A percentile compares a stretch with the other conserved stretches of the same genome.
Conservation (phyloP, 306 rosid species). For the Vigna reflexopilosa region DNA sequence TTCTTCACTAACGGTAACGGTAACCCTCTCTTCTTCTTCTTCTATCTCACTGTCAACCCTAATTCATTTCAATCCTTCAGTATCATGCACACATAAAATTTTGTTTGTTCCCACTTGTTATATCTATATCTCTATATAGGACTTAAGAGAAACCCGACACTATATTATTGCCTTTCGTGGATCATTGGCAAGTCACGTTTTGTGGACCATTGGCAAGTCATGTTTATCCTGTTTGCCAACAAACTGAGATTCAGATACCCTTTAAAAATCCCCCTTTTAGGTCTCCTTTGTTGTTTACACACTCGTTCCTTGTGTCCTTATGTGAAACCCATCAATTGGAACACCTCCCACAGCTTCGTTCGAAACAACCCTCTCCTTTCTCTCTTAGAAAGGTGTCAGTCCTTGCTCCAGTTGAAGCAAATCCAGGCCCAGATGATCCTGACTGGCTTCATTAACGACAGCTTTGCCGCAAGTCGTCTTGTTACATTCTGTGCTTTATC, state of each 20-base stretch:
- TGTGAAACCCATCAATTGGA: slow-evolving; percentile 65
- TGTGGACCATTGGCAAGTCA: slow-evolving; percentile 25
- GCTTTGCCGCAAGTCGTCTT: slow-evolving; percentile 73
- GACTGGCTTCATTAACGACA: slow-evolving; percentile 57
- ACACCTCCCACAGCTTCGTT: slow-evolving; percentile 59
- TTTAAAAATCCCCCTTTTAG: slow-evolving; percentile 13
- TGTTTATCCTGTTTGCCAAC: slow-evolving; percentile 41
- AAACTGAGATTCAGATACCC: slow-evolving; percentile 41
- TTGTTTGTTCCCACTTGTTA: neutral
- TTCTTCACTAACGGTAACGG: neutral
- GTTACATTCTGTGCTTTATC: slow-evolving; percentile 82
- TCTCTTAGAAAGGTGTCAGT: slow-evolving; percentile 65
- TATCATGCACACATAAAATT: neutral
- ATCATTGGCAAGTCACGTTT: slow-evolving; percentile 40
- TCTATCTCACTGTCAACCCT: too few relatives aligned
- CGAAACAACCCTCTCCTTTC: slow-evolving; percentile 62
- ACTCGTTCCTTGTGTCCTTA: slow-evolving; percentile 52
- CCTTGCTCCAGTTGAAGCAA: slow-evolving; percentile 69
- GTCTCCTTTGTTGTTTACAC: slow-evolving; percentile 37
- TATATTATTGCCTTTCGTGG: neutral
- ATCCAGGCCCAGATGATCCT: slow-evolving; percentile 76
- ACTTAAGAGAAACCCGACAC: neutral
- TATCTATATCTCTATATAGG: neutral
- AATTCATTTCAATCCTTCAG: too few relatives aligned
- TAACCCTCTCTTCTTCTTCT: neutral